phyloP scores from a whole-genome alignment of 305 asterid genomes.

The Fraxinus latifolia region DNA sequence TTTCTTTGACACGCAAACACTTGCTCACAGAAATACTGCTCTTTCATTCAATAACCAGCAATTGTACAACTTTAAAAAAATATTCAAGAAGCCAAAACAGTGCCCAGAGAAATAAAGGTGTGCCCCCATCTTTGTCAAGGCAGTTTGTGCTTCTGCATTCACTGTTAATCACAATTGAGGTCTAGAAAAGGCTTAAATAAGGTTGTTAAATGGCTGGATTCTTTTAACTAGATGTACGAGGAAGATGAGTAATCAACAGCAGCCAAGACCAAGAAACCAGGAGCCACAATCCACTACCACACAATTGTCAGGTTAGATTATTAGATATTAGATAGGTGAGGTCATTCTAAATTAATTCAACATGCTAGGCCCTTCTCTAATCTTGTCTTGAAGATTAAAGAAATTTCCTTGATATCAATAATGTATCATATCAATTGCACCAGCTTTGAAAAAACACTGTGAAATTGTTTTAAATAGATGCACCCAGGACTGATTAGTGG shows the following conservation, averaged over 20 bases:
- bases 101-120: background rate
- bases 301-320: background rate
- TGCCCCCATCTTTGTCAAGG: background rate
- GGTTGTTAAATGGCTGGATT: slow-evolving; percentile 2
- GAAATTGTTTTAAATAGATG: background rate
- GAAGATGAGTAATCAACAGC: background rate
- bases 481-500: background rate
- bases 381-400: background rate
- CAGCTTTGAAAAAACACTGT: background rate
- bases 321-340: background rate
- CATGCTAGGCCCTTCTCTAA: background rate
- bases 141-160: background rate
- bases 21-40: background rate
- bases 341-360: background rate
- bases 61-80: background rate
- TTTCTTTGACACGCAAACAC: background rate
- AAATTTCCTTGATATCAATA: background rate
- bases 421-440: background rate
- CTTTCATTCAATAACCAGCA: background rate
- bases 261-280: background rate
- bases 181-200: background rate
- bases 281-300: background rate
- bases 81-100: background rate
- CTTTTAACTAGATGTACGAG: slow-evolving; percentile 16
- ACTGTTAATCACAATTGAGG: background rate